Evolutionary conservation across 306 rosid genomes (phyloP), one percentile per base, ranked within the genome.

Genomic region (Pyrus communis): DNA sequence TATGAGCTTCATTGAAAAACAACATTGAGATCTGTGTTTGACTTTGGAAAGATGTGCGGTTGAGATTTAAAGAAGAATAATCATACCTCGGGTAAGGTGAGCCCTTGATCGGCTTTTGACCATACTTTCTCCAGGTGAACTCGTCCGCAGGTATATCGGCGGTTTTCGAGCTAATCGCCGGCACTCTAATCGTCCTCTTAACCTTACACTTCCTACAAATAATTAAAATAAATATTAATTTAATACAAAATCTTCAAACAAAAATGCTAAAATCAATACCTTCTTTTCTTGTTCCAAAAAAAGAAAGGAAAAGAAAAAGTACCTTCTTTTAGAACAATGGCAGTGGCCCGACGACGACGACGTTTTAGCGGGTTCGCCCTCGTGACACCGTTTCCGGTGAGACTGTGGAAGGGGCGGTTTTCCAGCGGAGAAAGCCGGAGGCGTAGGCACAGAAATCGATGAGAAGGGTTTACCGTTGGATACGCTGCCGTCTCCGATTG

Each of bases 91-190:
- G 97, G 65, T 63, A 88, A 0, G 91, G 96, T 6, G 97, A 92
- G 30, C 97, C 97, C 82, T 89, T 92, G 79, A 92, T 92, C 61
- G 93, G 96, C 73, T 92, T 92, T 52, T 92, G 97, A 11, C 97
- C 97, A 72, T 92, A 92, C 42, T 92, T 92, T 46, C 97, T 87
- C 97, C 97, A 92, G 0, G 96, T 81, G 63, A 64, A 90, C 33
- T 90, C 96, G 64, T 92, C 97, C 49, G 87, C 60, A 2, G 93
- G 97, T 57, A 92, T 90, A 64, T 92, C 97, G 57, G 97, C 96
- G 65, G 81, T 80, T 74, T 84, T 90, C 0, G 90, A 78, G 54
- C 97, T 92, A 4, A 85, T 58, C 58, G 96, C 97, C 78, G 91
- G 88, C 14, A 90, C 93, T 46, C 91, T 82, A 22, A 92, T 75